A percentile compares a stretch with the other conserved stretches of the same genome.
Conservation (phyloP, 2,329 filamentous ascomycete genomes). For the Epichloe sp. region DNA sequence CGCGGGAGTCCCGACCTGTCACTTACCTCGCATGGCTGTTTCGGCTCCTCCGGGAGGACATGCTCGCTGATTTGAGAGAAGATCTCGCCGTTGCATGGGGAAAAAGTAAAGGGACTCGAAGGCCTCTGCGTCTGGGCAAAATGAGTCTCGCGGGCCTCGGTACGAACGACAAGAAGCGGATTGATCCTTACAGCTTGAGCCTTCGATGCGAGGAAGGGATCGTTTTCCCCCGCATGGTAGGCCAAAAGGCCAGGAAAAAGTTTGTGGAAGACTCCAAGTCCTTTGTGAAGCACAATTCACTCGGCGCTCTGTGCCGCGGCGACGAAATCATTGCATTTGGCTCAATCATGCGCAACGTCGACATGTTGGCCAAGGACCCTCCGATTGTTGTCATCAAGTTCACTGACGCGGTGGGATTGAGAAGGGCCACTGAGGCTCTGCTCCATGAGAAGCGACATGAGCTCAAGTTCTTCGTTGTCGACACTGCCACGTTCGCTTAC, state of each 20-base stretch:
- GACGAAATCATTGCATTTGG: slow-evolving; percentile 46
- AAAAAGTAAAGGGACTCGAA: no score
- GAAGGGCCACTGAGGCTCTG: slow-evolving; percentile 32
- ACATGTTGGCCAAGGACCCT: slow-evolving; percentile 27
- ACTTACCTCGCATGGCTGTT: slow-evolving; percentile 59
- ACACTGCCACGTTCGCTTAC: slow-evolving; percentile 55
- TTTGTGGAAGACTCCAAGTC: slow-evolving; percentile 31
- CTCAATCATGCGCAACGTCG: slow-evolving; percentile 37
- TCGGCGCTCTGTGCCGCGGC: slow-evolving; percentile 45
- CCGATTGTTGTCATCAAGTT: slow-evolving; percentile 41
- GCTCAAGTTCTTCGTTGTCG: slow-evolving; percentile 42
- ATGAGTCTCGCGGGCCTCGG: slow-evolving; percentile 5
- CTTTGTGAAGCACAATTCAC: slow-evolving; percentile 44
- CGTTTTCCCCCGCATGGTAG: neutral
- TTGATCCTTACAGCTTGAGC: neutral
- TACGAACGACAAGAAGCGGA: no score
- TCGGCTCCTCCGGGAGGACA: slow-evolving; percentile 56
- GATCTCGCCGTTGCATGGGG: slow-evolving; percentile 26
- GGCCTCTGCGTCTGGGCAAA: slow-evolving; percentile 19
- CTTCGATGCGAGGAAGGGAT: no score
- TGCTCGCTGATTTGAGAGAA: slow-evolving; percentile 51
- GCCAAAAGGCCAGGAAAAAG: slow-evolving; percentile 21
- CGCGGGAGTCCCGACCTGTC: slow-evolving; percentile 23
- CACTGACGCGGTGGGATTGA: slow-evolving; percentile 29
- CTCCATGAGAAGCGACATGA: neutral